phyloP scores from a whole-genome alignment of 2,329 filamentous ascomycete genomes.

The Trichophyton benhamiae region DNA sequence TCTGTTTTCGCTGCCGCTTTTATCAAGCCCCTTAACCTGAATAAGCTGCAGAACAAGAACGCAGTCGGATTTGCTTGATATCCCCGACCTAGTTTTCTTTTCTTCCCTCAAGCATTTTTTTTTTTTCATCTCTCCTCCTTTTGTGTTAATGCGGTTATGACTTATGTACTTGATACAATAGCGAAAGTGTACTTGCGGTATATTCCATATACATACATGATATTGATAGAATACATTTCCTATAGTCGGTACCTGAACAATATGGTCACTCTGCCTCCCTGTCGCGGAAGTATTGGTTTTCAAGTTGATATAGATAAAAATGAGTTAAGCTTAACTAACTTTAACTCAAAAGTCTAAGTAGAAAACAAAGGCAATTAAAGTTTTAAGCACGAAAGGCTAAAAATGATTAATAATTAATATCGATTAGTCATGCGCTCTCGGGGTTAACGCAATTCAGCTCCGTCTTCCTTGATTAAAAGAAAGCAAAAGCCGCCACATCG shows the following conservation, averaged over 20 bases:
- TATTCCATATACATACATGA: not conserved
- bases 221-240: not conserved
- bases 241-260: not conserved
- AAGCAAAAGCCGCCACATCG: not conserved
- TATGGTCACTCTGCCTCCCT: too few species aligned
- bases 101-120: not conserved
- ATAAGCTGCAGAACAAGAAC: slow-evolving; percentile 4
- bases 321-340: not conserved
- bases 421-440: not conserved
- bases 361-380: not conserved
- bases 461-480: not conserved
- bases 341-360: not conserved
- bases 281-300: not conserved
- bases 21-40: slow-evolving; percentile 5
- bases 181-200: not conserved
- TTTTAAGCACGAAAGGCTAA: not conserved
- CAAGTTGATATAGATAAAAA: not conserved
- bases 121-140: not conserved
- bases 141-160: not conserved
- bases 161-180: not conserved
- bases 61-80: not conserved
- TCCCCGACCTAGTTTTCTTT: not conserved
- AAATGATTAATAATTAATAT: not conserved
- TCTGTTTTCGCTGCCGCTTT: slow-evolving; percentile 4
- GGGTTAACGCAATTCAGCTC: not conserved